Evolutionary conservation across 495 filamentous ascomycete species (phyloP).

Genomic region (Neohortaea acidophila): DNA sequence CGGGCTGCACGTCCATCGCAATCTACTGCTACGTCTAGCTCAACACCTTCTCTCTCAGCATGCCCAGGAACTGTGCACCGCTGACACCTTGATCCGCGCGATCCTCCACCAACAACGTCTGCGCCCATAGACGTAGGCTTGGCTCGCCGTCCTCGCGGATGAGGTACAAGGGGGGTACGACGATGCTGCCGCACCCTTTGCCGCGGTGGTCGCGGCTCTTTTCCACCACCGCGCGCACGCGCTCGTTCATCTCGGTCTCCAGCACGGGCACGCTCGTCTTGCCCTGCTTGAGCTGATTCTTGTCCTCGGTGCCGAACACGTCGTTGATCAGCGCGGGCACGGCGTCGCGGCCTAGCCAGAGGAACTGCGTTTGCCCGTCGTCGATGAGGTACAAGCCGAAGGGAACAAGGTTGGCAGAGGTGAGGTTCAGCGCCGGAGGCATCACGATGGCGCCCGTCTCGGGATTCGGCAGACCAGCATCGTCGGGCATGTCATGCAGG

Average conservation of each 20-base stretch:
- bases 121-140: constrained; percentile 86
- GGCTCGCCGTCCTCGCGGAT: constrained; percentile 93
- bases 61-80: constrained; percentile 82
- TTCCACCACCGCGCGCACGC: constrained; percentile 71
- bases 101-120: constrained; percentile 90
- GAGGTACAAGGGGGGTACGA: constrained; percentile 81
- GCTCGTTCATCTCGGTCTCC: constrained; percentile 92
- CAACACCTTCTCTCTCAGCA: constrained; percentile 81
- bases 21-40: constrained; percentile 3
- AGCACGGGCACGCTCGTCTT: constrained; percentile 73
- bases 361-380: constrained; percentile 91
- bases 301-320: constrained; percentile 74
- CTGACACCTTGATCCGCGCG: constrained; percentile 86
- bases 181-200: constrained; percentile 78
- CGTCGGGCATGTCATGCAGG: constrained; percentile 95
- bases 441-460: constrained; percentile 76
- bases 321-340: constrained; percentile 78
- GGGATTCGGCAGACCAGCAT: constrained; percentile 68
- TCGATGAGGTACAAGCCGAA: constrained; percentile 97
- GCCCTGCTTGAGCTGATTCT: constrained; percentile 71
- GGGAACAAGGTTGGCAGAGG: constrained; percentile 70
- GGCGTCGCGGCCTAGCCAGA: constrained; percentile 89
- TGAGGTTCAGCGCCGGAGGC: constrained; percentile 72
- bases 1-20: constrained; percentile 1
- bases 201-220: constrained; percentile 80